phyloP scores from a whole-genome alignment of 2,329 filamentous ascomycete genomes.

The Xylaria sp. region DNA sequence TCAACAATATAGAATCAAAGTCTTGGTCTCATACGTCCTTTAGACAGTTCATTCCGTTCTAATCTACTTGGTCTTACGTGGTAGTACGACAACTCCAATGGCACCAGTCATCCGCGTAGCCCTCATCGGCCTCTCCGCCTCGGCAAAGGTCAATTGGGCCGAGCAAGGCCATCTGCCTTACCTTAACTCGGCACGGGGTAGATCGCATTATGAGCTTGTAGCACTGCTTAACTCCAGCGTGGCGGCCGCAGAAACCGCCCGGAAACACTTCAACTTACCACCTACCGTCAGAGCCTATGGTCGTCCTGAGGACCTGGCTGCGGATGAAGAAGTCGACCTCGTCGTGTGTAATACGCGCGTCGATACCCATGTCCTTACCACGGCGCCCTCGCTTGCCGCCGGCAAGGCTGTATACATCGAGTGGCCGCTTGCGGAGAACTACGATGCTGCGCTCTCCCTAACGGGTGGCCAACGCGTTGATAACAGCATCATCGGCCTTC shows the following conservation, averaged over 20 bases:
- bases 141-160: constrained; percentile 65
- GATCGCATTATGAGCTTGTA: constrained; percentile 58
- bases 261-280: constrained; percentile 55
- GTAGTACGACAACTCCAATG: constrained; percentile 48
- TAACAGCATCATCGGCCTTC: constrained; percentile 60
- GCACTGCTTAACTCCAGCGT: constrained; percentile 63
- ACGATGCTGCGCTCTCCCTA: constrained; percentile 55
- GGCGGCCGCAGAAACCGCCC: constrained; percentile 56
- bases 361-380: constrained; percentile 60
- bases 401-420: constrained; percentile 67
- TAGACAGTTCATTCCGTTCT: background rate
- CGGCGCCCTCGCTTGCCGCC: constrained; percentile 58
- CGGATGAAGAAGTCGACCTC: constrained; percentile 62
- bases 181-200: constrained; percentile 59
- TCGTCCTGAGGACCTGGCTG: constrained; percentile 58
- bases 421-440: constrained; percentile 65
- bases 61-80: background rate
- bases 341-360: constrained; percentile 66
- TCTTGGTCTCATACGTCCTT: background rate
- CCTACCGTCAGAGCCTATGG: constrained; percentile 60
- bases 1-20: background rate
- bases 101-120: constrained; percentile 63
- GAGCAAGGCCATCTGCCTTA: constrained; percentile 67
- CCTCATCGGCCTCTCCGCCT: constrained; percentile 67
- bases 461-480: constrained; percentile 48